A percentile compares a stretch with the other conserved stretches of the same genome.
Conservation (phyloP, 73 alveolate genomes). For the Paramecium caudatum region DNA sequence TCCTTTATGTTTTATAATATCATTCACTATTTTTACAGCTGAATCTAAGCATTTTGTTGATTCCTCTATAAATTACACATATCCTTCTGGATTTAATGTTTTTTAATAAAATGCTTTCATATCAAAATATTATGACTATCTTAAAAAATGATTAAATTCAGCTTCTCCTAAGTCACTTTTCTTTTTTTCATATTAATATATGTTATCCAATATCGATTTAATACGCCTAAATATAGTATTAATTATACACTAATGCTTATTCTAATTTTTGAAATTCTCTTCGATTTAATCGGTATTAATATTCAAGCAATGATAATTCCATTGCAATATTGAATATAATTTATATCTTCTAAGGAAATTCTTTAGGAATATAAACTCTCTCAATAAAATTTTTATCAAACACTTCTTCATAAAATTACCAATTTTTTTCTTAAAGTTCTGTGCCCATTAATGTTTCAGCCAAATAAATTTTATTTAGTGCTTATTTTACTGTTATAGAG, state of each 20-base stretch:
- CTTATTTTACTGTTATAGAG: not conserved
- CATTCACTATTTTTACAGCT: slow-evolving; percentile 28
- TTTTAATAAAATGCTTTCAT: not conserved
- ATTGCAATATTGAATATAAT: not conserved
- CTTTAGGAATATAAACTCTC: slow-evolving; percentile 36
- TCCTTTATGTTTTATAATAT: slow-evolving; percentile 26
- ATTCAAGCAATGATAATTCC: slow-evolving; percentile 35
- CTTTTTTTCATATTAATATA: not conserved
- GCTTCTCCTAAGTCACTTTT: slow-evolving; percentile 27
- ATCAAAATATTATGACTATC: not conserved
- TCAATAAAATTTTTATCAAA: slow-evolving; percentile 38
- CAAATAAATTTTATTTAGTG: slow-evolving; percentile 8
- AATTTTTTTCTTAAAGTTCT: slow-evolving; percentile 42
- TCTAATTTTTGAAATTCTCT: slow-evolving; percentile 16
- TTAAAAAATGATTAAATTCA: slow-evolving; percentile 18
- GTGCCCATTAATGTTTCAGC: slow-evolving; percentile 44
- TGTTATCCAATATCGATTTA: not conserved
- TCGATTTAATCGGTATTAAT: slow-evolving; percentile 24
- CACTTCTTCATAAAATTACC: slow-evolving; percentile 47
- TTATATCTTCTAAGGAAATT: slow-evolving; percentile 19
- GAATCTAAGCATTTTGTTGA: not conserved
- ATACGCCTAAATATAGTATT: slow-evolving; percentile 24
- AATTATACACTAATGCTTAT: slow-evolving; percentile 11
- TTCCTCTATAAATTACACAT: slow-evolving; percentile 15
- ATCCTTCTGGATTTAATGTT: not conserved